Base-by-base conservation (phyloP, 805 yeast genomes). In the Pichia scutulata region DNA sequence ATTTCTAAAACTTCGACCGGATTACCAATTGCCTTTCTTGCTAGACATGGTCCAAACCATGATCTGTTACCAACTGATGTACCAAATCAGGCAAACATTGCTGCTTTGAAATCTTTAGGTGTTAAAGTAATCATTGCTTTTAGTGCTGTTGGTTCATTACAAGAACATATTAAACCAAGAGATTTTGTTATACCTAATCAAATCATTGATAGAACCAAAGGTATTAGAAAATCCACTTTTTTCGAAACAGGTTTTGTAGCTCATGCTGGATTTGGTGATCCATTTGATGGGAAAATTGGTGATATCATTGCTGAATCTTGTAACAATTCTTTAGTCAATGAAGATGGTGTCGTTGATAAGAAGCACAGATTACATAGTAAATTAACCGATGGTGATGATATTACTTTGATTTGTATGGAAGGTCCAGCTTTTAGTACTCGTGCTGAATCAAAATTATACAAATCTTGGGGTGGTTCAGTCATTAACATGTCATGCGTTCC, bases 371-470 rank as follows among this genome's bases (percentile, higher is more conserved):
- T 90, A 68, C 95, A 86, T 70, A 73, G 88, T 48, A 83, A 80
- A 66, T 70, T 66, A 49, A 71, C 88, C 46, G 83, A 81, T 57
- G 70, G 70, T 33, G 82, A 79, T 51, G 97, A 92, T 61, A 70
- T 86, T 52, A 86, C 95, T 7, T 80, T 93, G 40, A 77, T 93
- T 55, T 93, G 99, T 68, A 93, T 93, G 99, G 99, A 92, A 70
- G 99, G 99, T 41, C 99, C 99, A 3, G 96, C 93, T 46, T 93
- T 93, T 69, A 84, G 95, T 39, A 93, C 99, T 14, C 78, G 99
- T 57, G 98, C 99, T 10, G 99, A 93, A 71, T 89, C 97, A 14
- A 78, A 78, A 64, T 70, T 93, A 70, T 93, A 93, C 73, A 72
- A 77, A 55, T 71, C 86, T 36, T 86, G 93, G 84, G 97, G 96